Evolutionary conservation across 139 green algal species (phyloP), one percentile per base, ranked within the genome.

Genomic region (Micromonas commoda): DNA sequence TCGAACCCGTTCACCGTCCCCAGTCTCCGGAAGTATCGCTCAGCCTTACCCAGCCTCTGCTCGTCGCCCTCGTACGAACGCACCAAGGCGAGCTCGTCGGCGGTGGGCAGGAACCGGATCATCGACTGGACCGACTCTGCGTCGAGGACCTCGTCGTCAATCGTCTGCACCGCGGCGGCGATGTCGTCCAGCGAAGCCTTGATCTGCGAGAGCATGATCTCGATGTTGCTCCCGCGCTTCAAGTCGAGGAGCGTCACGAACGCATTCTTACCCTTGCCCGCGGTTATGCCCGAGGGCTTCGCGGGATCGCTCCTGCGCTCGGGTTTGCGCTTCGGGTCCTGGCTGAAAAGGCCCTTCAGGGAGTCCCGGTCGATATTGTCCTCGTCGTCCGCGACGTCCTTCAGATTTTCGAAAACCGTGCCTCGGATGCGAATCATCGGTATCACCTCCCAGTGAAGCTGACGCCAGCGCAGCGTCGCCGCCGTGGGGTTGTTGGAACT

Each of bases 391-490:
- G 45, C 9, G 45, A 16, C 16, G 45, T 57, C 45, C 9, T 16
- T 9, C 45, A 57, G 45, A 57, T 16, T 9, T 57, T 57, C 45
- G 45, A 57, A 70, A 6, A 70, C 29, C 63, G 63, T 70, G 28
- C 29, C 28, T 9, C 63, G 28, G 6, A 70, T 70, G 63, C 63
- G 63, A 6, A 39, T 33, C 63, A 35, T 9, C 13, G 63, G 63
- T 21, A 70, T 70, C 9, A 70, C 63, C 29, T 70, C 63, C 63
- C 63, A 70, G 63, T 70, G 63, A 9, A 70, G 28, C 63, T 70
- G 63, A 6, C 63, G 63, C 63, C 63, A 57, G 9, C 45, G 45
- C 45, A 57, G 16, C 45, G 45, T 16, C 45, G 45, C 45, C 45
- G 45, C 45, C 9, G 45, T 9, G 45, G 9, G 9, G 9, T 9